These are phyloP conservation scores for Trichoderma atroviride DNA, from an alignment of 2,329 filamentous ascomycete genomes.

Conservation along the genomic window DNA sequence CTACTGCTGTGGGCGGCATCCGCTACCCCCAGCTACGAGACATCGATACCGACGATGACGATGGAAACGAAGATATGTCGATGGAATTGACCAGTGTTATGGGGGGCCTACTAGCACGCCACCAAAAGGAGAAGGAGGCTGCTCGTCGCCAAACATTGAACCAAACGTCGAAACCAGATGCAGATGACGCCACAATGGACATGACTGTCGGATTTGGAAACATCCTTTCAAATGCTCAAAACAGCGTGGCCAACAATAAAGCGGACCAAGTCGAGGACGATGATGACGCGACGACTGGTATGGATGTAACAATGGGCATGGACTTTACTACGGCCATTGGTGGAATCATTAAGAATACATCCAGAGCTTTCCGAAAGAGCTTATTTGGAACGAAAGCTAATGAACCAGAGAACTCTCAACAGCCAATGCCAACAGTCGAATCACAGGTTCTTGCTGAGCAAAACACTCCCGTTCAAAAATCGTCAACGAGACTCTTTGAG, in stretches of 20 bases:
- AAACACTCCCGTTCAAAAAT: constrained; percentile 28
- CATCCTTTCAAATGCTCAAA: constrained; percentile 47
- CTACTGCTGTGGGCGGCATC: constrained; percentile 75
- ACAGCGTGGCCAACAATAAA: constrained; percentile 21
- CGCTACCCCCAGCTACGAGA: constrained; percentile 40
- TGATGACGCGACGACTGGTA: constrained; percentile 48
- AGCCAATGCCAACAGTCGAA: constrained; percentile 40
- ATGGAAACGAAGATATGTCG: constrained; percentile 70
- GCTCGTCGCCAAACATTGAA: constrained; percentile 33
- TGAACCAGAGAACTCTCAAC: constrained; percentile 48
- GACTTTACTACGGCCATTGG: constrained; percentile 68
- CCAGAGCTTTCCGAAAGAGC: constrained; percentile 50
- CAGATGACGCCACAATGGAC: constrained; percentile 48
- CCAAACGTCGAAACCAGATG: constrained; percentile 38
- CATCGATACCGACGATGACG: constrained; percentile 42
- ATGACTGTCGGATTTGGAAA: constrained; percentile 62
- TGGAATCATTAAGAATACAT: constrained; percentile 54
- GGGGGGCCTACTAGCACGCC: constrained; percentile 54
- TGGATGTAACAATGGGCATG: constrained; percentile 71
- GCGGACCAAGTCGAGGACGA: constrained; percentile 27
- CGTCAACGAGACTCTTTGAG: constrained; percentile 38
- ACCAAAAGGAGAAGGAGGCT: constrained; percentile 34
- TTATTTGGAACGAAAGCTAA: constrained; percentile 63
- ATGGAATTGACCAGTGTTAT: constrained; percentile 76
- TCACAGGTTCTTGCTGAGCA: constrained; percentile 32